Percentiles rank a stretch among this genome's conserved stretches.
phyloP scores from a whole-genome alignment of 2,329 filamentous ascomycete species.

The Aspergillus novoparasiticus region DNA sequence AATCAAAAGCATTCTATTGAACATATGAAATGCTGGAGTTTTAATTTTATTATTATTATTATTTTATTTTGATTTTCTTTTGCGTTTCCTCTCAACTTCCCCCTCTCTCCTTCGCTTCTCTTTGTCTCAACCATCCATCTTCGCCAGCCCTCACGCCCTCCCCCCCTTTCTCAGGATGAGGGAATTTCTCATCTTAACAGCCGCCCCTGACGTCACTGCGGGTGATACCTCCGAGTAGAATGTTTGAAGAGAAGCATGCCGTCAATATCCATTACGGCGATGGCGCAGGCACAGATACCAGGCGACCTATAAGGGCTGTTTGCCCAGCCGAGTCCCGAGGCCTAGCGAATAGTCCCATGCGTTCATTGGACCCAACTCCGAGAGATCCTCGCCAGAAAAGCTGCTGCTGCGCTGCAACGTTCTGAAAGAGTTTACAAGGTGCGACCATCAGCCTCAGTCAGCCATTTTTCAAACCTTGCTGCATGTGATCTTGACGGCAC shows the following conservation, averaged over 20 bases:
- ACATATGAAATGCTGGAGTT: background rate
- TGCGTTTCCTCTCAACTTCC: background rate
- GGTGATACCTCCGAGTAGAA: background rate
- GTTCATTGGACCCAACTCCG: background rate
- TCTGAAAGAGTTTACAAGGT: background rate
- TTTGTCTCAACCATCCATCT: background rate
- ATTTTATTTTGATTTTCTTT: background rate
- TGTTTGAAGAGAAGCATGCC: background rate
- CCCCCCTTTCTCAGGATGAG: background rate
- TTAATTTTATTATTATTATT: background rate
- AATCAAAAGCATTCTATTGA: background rate
- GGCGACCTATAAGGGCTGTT: background rate
- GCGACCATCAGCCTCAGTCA: conserved; percentile 1
- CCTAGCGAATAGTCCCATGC: background rate
- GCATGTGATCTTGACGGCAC: background rate
- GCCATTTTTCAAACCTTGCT: background rate
- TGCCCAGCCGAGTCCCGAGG: conserved; percentile 1
- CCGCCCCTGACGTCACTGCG: conserved; percentile 1
- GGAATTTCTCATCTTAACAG: conserved; percentile 1
- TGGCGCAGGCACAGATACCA: conserved; percentile 5
- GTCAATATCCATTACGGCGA: background rate
- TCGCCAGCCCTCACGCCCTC: background rate
- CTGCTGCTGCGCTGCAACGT: background rate
- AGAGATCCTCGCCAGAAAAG: background rate
- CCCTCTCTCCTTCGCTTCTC: background rate